Evolutionary conservation across 2,329 filamentous ascomycete genomes (phyloP).

Genomic region (Sporothrix pseudoabietina): DNA sequence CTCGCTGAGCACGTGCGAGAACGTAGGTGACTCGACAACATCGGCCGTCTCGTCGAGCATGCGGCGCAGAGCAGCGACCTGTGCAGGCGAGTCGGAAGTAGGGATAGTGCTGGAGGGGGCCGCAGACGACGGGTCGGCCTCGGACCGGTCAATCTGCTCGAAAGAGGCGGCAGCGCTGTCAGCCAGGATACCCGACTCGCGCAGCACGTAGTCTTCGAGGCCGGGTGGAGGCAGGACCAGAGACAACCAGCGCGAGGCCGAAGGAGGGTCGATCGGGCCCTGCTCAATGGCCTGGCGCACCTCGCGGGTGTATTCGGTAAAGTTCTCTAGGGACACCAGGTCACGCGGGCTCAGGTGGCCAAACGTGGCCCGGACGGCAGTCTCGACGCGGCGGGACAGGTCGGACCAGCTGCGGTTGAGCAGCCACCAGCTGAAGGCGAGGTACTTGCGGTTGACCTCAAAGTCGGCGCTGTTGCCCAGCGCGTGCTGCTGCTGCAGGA

Average conservation of each 20-base stretch:
- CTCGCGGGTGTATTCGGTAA: constrained; percentile 78
- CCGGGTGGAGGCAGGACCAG: constrained; percentile 79
- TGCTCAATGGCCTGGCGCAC: constrained; percentile 81
- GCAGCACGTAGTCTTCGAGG: constrained; percentile 80
- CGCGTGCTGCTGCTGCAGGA: constrained; percentile 52
- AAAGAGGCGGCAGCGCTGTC: constrained; percentile 49
- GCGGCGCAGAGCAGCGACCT: constrained; percentile 66
- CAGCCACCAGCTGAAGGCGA: constrained; percentile 98
- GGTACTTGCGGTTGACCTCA: constrained; percentile 90
- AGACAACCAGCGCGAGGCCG: constrained; percentile 66
- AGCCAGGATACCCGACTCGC: constrained; percentile 76
- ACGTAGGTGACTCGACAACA: constrained; percentile 89
- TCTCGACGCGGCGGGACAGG: constrained; percentile 76
- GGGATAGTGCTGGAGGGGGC: neutral
- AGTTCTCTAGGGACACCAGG: constrained; percentile 76
- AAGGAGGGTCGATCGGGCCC: constrained; percentile 36
- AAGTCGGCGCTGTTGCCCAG: constrained; percentile 80
- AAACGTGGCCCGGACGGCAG: constrained; percentile 87
- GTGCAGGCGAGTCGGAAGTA: constrained; percentile 39
- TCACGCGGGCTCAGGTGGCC: constrained; percentile 87
- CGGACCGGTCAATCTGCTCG: constrained; percentile 34
- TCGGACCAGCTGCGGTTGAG: constrained; percentile 87
- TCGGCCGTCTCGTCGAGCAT: constrained; percentile 95
- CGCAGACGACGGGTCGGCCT: neutral
- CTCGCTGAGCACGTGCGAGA: constrained; percentile 80